Conservation (phyloP, 2,329 filamentous ascomycete genomes). For the Trichoderma asperellum region DNA sequence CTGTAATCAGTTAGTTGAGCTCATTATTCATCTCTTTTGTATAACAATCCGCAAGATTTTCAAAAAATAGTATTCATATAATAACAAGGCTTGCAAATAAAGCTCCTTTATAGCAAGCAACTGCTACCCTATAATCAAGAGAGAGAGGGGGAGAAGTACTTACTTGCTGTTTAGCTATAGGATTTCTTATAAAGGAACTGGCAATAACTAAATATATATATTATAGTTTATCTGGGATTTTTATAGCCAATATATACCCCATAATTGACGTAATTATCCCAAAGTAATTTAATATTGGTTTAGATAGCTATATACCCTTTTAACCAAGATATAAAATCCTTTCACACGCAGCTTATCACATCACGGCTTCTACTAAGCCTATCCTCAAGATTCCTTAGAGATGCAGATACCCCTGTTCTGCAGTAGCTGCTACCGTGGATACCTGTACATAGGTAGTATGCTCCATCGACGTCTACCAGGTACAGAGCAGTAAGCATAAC, state of each 20-base stretch:
- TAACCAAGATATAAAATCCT: background rate
- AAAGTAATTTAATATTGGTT: background rate
- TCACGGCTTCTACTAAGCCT: background rate
- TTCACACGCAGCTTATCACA: background rate
- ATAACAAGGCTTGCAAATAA: too few species aligned
- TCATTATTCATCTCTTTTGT: too few species aligned
- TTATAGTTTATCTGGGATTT: background rate
- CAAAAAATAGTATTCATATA: too few species aligned
- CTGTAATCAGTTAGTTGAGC: background rate
- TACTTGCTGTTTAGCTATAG: too few species aligned
- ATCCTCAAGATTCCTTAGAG: background rate
- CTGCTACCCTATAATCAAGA: too few species aligned
- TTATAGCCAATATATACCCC: background rate
- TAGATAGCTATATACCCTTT: background rate
- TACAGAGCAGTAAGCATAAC: background rate
- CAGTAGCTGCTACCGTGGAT: background rate
- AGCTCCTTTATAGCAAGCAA: too few species aligned
- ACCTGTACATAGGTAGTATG: background rate
- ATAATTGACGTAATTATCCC: background rate
- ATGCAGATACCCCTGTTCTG: background rate
- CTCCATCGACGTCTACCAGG: background rate
- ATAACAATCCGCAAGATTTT: too few species aligned
- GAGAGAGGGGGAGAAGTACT: too few species aligned
- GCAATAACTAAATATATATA: background rate
- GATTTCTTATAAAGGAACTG: background rate